Conservation (phyloP, 257 asterid genomes). For the Marsdenia floribunda region DNA sequence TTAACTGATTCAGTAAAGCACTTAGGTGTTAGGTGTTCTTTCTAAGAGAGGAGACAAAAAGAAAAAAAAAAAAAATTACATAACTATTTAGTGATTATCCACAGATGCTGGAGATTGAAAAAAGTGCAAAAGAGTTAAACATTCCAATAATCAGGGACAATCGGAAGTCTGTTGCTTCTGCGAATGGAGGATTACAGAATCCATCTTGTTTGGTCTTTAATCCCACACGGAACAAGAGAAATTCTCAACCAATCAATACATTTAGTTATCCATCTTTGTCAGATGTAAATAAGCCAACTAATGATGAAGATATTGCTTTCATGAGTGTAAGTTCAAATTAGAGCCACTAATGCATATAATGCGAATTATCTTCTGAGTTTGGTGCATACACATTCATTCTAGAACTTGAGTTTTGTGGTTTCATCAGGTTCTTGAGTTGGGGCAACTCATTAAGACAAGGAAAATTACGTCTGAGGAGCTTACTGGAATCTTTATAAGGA, state of each 20-base stretch:
- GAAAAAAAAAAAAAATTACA: neutral
- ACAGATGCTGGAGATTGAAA: constrained; percentile 71
- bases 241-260: constrained; percentile 18
- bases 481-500: constrained; percentile 46
- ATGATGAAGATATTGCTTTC: constrained; percentile 77
- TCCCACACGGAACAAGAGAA: constrained; percentile 46
- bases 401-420: constrained; percentile 8
- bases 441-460: constrained; percentile 62
- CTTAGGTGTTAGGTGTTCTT: neutral
- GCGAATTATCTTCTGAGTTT: neutral
- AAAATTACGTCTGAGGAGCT: constrained; percentile 78
- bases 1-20: neutral
- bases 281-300: constrained; percentile 47
- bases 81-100: constrained; percentile 2
- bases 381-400: neutral
- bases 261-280: constrained; percentile 50
- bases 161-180: constrained; percentile 61
- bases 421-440: constrained; percentile 75
- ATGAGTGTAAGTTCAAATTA: constrained; percentile 57
- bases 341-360: neutral
- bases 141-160: constrained; percentile 60
- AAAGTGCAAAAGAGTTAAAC: constrained; percentile 65
- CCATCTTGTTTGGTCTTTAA: constrained; percentile 71
- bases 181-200: constrained; percentile 70
- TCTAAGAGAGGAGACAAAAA: neutral